These are phyloP conservation scores for Pseudozyma flocculosa DNA, from an alignment of 1,284 basidiomycete genomes.

Conservation along the genomic window DNA sequence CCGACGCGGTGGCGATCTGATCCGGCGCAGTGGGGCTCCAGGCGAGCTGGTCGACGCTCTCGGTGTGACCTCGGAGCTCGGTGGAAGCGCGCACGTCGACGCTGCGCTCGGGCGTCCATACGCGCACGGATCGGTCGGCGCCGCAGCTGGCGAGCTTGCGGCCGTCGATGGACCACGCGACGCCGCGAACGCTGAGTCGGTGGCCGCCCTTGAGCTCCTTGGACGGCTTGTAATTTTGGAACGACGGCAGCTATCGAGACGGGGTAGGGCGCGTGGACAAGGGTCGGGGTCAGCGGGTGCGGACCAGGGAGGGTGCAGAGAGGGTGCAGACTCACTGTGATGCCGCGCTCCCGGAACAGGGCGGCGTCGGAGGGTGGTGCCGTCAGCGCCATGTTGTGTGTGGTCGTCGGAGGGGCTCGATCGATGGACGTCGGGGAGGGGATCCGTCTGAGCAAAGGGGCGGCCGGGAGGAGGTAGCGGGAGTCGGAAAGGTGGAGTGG, in stretches of 20 bases:
- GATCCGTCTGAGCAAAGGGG: not conserved
- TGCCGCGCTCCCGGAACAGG: not conserved
- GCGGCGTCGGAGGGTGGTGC: not conserved
- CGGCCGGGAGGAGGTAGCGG: too few species aligned
- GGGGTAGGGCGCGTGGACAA: not conserved
- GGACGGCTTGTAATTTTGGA: slow-evolving; percentile 5
- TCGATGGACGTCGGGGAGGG: too few species aligned
- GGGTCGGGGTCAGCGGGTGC: not conserved
- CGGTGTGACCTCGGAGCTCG: slow-evolving; percentile 48
- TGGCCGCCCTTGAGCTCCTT: slow-evolving; percentile 38
- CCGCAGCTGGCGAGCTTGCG: slow-evolving; percentile 45
- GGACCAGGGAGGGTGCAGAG: slow-evolving; percentile 3
- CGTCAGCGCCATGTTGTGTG: not conserved
- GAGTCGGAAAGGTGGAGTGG: not conserved
- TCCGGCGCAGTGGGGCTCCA: slow-evolving; percentile 48
- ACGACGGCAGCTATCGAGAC: not conserved
- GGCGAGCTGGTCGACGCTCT: slow-evolving; percentile 47
- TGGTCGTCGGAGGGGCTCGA: too few species aligned
- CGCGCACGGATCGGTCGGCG: slow-evolving; percentile 29
- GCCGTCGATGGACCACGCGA: slow-evolving; percentile 48
- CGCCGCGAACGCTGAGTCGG: slow-evolving; percentile 30
- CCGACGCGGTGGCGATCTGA: slow-evolving; percentile 39
- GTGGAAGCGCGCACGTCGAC: slow-evolving; percentile 43
- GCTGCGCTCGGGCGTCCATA: slow-evolving; percentile 48
- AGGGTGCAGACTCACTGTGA: not conserved